Evolutionary conservation across 2,329 filamentous ascomycete genomes (phyloP), one percentile per base, ranked within the genome.

Genomic region (Colletotrichum eleusines): DNA sequence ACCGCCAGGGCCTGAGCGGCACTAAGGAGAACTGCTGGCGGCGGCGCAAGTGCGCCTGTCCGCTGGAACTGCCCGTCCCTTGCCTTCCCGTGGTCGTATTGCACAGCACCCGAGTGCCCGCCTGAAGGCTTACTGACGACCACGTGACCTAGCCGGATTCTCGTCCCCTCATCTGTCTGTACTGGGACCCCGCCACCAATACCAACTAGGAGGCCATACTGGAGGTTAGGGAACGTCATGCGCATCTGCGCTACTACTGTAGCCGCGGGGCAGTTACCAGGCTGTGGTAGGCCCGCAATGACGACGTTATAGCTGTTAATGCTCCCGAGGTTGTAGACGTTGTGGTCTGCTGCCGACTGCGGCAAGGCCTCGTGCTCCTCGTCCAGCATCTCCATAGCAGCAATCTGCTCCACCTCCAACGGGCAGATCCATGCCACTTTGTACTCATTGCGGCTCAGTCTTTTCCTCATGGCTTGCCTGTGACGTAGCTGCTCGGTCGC

Each of bases 341-440:
- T 60, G 26, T 33, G 38, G 40, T 60, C 40, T 57, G 40, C 35
- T 6, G 46, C 16, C 5, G 40, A n/a, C 16, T 60, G 44, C 60
- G 63, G 55, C 35, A 66, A 18, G 2, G 38, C 18, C 5, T 28
- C 23, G 18, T 60, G 57, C 3, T 46, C 57, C 40, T 60, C 40
- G 26, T 60, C 57, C 26, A 60, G 5, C 57, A 60, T 60, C 16
- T 31, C 57, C 57, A 44, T 46, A 6, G 57, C 57, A 12, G 57
- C 57, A 16, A 46, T 33, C 40, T 46, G 57, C 40, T 60, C 57
- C 18, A 60, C 57, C 40, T 60, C 40, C 23, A 60, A 26, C n/a
- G 57, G 57, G 18, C 57, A 60, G 23, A 60, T 60, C 57, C 57
- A 60, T 33, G 40, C 57, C 26, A 60, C 40, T 8, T 12, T 46